Conservation (phyloP, 2,329 filamentous ascomycete genomes). For the Apiospora arundinis region DNA sequence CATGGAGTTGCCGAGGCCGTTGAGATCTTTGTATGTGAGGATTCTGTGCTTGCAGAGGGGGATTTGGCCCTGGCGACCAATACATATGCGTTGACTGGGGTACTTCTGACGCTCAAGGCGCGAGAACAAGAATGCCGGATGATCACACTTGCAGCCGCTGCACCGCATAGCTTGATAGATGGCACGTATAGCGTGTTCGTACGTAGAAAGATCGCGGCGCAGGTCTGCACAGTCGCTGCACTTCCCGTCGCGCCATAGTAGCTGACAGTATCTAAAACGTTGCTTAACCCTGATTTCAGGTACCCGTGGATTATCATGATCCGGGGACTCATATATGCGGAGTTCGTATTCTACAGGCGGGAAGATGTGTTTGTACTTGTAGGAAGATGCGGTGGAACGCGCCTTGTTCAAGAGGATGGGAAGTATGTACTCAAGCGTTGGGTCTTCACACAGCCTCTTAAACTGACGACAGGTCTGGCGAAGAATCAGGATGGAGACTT, state of each 20-base stretch:
- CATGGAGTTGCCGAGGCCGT: not conserved
- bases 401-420: not conserved
- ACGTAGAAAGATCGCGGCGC: not conserved
- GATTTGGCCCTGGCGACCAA: not conserved
- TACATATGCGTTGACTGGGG: not conserved
- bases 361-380: no score
- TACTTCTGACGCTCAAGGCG: not conserved
- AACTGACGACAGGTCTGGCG: not conserved
- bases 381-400: no score
- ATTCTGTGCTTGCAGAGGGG: not conserved
- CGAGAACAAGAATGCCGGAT: not conserved
- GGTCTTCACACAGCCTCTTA: not conserved
- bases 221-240: not conserved
- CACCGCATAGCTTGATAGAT: not conserved
- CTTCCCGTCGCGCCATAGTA: not conserved
- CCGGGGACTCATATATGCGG: not conserved
- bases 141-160: not conserved
- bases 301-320: no score
- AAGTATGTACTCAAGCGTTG: not conserved
- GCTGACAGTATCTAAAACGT: not conserved
- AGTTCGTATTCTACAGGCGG: not conserved
- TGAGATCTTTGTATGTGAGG: not conserved
- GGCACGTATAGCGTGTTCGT: not conserved
- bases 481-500: not conserved
- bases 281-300: no score